Base-by-base conservation (phyloP, 306 rosid species). In the Castanea crenata region DNA sequence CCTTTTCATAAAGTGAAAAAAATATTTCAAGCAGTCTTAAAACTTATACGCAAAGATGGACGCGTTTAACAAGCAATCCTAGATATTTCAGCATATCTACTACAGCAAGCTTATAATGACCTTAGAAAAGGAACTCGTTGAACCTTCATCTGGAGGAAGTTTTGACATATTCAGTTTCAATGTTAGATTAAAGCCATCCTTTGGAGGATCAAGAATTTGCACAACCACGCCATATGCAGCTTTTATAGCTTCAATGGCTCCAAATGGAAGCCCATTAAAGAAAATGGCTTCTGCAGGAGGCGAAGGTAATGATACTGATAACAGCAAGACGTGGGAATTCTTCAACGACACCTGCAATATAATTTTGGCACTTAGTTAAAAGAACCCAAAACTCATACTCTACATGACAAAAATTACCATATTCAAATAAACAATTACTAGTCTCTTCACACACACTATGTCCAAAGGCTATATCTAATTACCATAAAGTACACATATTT, bases 141-240 rank as follows among this genome's bases (percentile, higher is more conserved):
- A 86, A 95, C 99, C 99, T 90, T 89, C 96, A 88, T 95, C 88
- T 77, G 85, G 83, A 12, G 97, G 94, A 83, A 95, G 90, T 88
- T 93, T 93, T 5, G 86, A 82, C 18, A 95, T 88, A 87, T 95
- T 91, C 74, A 93, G 83, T 85, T 90, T 93, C 78, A 95, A 83
- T 15, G 99, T 93, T 56, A 95, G 97, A 90, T 95, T 95, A 86
- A 91, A 93, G 78, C 98, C 99, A 82, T 95, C 99, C 83, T 96
- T 90, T 41, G 98, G 98, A 78, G 99, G 99, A 76, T 95, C 99
- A 77, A 92, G 94, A 86, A 95, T 93, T 81, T 95, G 98, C 72
- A 91, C 91, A 67, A 83, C 68, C 68, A 55, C 80, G 31, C 93
- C 97, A 80, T 95, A 95, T 32, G 97, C 84, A 82, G 93, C 86